Base-by-base conservation (phyloP, 139 green algal genomes). In the Chlorella sp. region DNA sequence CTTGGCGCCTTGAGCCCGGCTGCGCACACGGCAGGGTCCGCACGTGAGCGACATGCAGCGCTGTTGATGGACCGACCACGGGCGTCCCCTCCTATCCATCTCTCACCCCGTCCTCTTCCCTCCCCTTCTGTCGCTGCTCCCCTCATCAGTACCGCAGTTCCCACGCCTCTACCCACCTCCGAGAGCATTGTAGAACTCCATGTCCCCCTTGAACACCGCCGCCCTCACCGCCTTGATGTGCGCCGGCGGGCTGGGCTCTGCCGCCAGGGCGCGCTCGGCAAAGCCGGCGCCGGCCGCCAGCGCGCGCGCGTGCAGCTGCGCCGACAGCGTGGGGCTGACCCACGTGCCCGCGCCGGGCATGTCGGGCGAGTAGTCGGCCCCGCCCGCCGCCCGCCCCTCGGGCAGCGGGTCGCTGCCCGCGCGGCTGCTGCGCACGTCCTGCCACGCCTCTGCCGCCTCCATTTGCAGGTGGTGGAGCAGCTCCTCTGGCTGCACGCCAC, bases 1-100 rank as follows among this genome's bases (percentile, higher is more conserved):
- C 25, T 27, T 59, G 51, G 51, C 31, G 51, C 51, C 31, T 27
- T 33, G 29, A 23, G 31, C 29, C 25, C 4, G 64, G 64, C 41
- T 56, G n/a, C 17, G 45, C 60, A 6, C 55, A 41, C 1, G 64
- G 64, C 64, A 71, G n/a, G 64, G 42, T 71, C n/a, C 64, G 64
- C n/a, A 42, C 55, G 42, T 42, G 64, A 3, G 64, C 38, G n/a
- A 56, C 42, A 29, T 71, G 64, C n/a, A 25, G 31, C 33, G 58
- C 62, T 27, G 64, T 41, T n/a, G 42, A 42, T 35, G 64, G 36
- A 35, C 43, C 25, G 41, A n/a, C 42, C n/a, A n/a, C n/a, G n/a
- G n/a, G n/a, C n/a, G n/a, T n/a, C n/a, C n/a, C n/a, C n/a, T n/a
- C n/a, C n/a, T n/a, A n/a, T n/a, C n/a, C n/a, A n/a, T n/a, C n/a